Evolutionary conservation across 495 filamentous ascomycete genomes (phyloP).

Genomic region (Neurospora pannonica): DNA sequence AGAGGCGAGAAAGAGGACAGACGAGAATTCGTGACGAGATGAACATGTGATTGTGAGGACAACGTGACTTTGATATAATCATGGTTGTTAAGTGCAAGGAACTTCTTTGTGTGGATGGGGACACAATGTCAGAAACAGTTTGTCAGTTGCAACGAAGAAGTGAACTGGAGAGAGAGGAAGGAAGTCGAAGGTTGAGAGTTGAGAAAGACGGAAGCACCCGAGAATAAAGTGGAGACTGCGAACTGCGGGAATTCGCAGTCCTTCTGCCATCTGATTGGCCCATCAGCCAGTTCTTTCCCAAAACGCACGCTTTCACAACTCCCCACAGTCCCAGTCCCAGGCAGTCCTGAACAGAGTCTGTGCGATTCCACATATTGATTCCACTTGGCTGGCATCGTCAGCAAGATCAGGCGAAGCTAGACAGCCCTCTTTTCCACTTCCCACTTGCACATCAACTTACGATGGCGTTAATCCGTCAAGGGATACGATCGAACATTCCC

Average conservation of each 20-base stretch:
- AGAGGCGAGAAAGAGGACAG: too few species aligned
- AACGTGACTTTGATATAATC: not conserved
- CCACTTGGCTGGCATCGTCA: not conserved
- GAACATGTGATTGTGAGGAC: not conserved
- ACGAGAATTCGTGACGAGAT: not conserved
- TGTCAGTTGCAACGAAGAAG: not conserved
- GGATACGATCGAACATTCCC: not conserved
- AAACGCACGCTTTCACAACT: not conserved
- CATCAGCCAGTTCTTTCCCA: not conserved
- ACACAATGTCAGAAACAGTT: not conserved
- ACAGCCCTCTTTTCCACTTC: not conserved
- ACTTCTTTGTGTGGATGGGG: not conserved
- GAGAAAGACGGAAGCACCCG: not conserved
- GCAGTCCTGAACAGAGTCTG: not conserved
- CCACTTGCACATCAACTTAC: not conserved
- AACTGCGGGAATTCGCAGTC: not conserved
- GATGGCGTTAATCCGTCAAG: not conserved
- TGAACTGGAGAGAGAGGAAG: not conserved
- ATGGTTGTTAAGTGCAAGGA: not conserved
- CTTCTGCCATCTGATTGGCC: not conserved
- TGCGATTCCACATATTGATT: not conserved
- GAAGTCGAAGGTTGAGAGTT: not conserved
- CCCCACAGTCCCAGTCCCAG: not conserved
- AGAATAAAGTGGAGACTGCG: not conserved
- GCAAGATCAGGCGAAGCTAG: not conserved